Evolutionary conservation across 2,329 filamentous ascomycete genomes (phyloP), one percentile per base, ranked within the genome.

Genomic region (Tolypocladium nubicola): DNA sequence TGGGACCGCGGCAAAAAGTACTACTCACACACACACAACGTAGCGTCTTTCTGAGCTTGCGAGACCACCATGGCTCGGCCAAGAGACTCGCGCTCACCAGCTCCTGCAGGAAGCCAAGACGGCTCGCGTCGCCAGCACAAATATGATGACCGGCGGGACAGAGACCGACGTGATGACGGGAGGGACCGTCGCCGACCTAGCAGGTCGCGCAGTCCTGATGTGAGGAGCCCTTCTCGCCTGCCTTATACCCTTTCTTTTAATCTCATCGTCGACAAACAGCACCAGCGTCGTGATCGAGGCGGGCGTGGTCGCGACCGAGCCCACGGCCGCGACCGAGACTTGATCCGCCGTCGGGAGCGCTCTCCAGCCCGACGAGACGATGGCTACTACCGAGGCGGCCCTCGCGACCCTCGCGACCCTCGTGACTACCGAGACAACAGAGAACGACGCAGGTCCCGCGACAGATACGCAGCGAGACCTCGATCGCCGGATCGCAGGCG

Each of bases 81-180:
- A 75, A 83, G 78, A 80, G 80, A 82, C 78, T 82, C 81, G 76
- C 81, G 89, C 88, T 93, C 89, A 92, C 89, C 89, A 89, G 90
- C 87, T 85, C 88, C 88, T 86, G 85, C 87, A 91, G 88, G 88
- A 84, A 90, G 88, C 81, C 86, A 88, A 71, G 81, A 83, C 74
- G 85, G 84, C 74, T 84, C 85, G 69, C 86, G 84, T 76, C 87
- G 84, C 76, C 83, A 75, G 68, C 81, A 80, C 66, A 81, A 84
- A 73, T 79, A 81, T 74, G 80, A 81, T 71, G 77, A 75, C 65
- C 83, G 84, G 71, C 82, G 73, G 71, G 79, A 73, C 62, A 74
- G 78, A 67, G 76, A 79, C 64, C 77, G 78, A 61, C 74, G 77
- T 60, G 75, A 78, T 67, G 74, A 76, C 62, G 73, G 75, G 58